Base-by-base conservation (phyloP, 129 eudicot genomes). In the Flaveria bidentis region DNA sequence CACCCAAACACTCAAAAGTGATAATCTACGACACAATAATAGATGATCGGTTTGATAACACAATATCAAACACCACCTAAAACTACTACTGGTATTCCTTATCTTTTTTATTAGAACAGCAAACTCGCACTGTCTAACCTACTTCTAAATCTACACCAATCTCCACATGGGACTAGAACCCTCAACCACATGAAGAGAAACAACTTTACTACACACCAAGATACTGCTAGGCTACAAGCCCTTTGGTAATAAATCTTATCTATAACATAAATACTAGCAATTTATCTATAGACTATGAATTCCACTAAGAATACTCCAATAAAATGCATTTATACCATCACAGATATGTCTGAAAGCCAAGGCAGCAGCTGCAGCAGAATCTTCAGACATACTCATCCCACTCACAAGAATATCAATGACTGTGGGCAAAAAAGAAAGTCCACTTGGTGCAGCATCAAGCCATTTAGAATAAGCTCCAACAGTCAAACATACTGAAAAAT, bases 381-480 rank as follows among this genome's bases (percentile, higher is more conserved):
- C 97, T 88, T 94, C 97, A 73, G 96, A 89, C 67, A 85, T 79
- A 76, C 97, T 91, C 98, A 94, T 94, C 73, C 98, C 98, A 73
- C 82, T 91, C 63, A 94, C 92, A 77, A 91, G 97, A 78, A 91
- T 87, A 60, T 93, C 89, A 67, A 93, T 86, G 74, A 93, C 86
- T 6, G 97, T 74, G 62, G 96, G 96, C 85, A 93, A 80, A 81
- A 85, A 87, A 23, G 97, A 87, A 50, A 86, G 76, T 67, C 98
- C 98, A 83, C 75, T 87, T 42, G 88, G 84, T 66, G 91, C 87
- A 66, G 90, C 86, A 86, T 93, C 93, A 70, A 93, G 84, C 98
- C 98, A 93, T 80, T 91, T 93, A 53, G 98, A 88, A 86, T 90
- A 93, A 62, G 98, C 98, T 74, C 98, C 98, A 84, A 93, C 75